Conservation (phyloP, 106 monocot genomes). For the Dendrobium nobile region DNA sequence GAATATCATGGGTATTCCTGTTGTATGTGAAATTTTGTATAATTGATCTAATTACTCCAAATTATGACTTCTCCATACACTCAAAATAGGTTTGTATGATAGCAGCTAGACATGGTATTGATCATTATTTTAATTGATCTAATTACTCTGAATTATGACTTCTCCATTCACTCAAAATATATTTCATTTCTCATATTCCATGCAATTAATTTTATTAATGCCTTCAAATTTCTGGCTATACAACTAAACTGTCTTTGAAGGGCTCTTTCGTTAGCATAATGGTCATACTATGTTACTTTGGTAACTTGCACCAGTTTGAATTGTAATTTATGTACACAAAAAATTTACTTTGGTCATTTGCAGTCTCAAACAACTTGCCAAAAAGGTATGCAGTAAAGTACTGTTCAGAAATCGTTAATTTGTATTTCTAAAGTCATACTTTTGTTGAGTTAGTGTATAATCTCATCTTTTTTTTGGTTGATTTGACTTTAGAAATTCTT, state of each 20-base stretch:
- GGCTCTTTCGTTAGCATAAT: not conserved
- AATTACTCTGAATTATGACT: no score
- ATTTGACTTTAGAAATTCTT: not conserved
- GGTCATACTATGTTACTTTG: not conserved
- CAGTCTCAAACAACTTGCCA: not conserved
- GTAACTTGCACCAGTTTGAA: not conserved
- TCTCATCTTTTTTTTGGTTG: not conserved
- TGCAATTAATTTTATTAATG: not conserved
- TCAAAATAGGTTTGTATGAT: no score
- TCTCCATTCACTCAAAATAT: not conserved
- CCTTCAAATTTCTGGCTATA: not conserved
- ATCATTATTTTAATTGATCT: no score
- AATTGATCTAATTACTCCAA: not conserved
- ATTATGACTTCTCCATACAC: no score
- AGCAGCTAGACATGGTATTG: no score
- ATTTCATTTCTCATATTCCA: not conserved
- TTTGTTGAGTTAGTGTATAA: not conserved
- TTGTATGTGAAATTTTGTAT: constrained; percentile 44
- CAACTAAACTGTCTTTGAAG: not conserved
- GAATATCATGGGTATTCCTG: constrained; percentile 76
- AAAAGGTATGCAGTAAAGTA: not conserved
- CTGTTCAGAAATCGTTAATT: not conserved
- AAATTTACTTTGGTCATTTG: not conserved
- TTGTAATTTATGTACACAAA: not conserved
- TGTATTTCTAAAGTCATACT: not conserved